These are phyloP conservation scores for Macadamia tetraphylla DNA, from an alignment of 164 flowering plant genomes.

Conservation along the genomic window DNA sequence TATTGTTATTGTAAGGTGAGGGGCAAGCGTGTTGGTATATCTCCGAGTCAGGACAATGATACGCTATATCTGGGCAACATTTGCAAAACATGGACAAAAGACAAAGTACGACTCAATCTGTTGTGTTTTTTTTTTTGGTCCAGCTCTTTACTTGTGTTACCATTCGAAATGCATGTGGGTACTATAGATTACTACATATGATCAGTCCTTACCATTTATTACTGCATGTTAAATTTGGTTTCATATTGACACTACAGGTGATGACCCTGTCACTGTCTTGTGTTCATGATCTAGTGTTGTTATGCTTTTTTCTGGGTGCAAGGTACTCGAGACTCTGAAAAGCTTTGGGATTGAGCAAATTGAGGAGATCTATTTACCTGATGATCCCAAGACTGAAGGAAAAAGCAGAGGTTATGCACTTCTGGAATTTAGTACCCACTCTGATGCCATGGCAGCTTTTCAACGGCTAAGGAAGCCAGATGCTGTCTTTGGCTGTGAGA, in stretches of 20 bases:
- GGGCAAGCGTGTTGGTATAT: slow-evolving; percentile 31
- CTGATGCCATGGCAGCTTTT: slow-evolving; percentile 39
- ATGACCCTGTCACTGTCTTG: slow-evolving; percentile 2
- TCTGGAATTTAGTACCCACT: slow-evolving; percentile 30
- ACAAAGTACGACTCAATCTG: slow-evolving; percentile 21
- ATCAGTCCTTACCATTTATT: not conserved
- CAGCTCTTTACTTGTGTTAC: not conserved
- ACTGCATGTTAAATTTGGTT: not conserved
- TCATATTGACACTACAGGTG: slow-evolving; percentile 5
- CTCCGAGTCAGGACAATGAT: slow-evolving; percentile 36
- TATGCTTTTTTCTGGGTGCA: slow-evolving; percentile 7
- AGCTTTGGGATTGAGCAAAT: slow-evolving; percentile 27
- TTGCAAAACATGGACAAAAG: slow-evolving; percentile 40
- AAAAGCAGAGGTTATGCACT: slow-evolving; percentile 35
- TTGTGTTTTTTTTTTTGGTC: not conserved
- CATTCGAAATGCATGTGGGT: not conserved
- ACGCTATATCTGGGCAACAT: slow-evolving; percentile 41
- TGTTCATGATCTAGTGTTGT: slow-evolving; percentile 10
- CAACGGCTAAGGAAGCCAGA: slow-evolving; percentile 35
- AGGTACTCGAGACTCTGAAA: slow-evolving; percentile 32
- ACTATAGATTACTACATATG: not conserved
- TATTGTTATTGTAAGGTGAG: slow-evolving; percentile 26
- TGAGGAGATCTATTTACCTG: slow-evolving; percentile 31
- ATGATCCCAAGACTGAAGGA: slow-evolving; percentile 32
- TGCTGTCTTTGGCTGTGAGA: slow-evolving; percentile 39